These are phyloP conservation scores for Penicillium pancosmium DNA, from an alignment of 495 filamentous ascomycete genomes.

Conservation along the genomic window DNA sequence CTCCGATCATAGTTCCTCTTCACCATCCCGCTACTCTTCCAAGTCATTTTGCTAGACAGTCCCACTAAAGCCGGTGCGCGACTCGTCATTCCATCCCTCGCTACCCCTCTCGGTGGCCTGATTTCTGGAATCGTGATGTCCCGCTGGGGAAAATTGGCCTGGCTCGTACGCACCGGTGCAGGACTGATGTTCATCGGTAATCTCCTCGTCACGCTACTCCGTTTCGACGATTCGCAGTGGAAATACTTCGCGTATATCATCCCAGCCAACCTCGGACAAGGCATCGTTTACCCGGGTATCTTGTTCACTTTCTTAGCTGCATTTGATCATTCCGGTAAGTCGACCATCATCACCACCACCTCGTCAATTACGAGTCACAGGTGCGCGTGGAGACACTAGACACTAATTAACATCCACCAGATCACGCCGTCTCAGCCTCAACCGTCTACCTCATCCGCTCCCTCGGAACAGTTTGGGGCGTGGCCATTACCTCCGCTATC, in stretches of 20 bases:
- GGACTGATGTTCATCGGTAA: constrained; percentile 64
- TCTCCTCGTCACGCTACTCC: constrained; percentile 53
- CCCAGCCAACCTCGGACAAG: constrained; percentile 65
- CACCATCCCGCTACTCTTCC: constrained; percentile 65
- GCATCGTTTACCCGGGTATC: constrained; percentile 64
- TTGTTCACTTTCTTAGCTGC: constrained; percentile 65
- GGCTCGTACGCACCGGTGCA: constrained; percentile 57
- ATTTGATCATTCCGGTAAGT: constrained; percentile 61
- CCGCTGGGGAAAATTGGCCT: constrained; percentile 59
- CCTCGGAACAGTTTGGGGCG: constrained; percentile 65
- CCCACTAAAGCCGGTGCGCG: constrained; percentile 61
- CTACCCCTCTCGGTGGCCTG: constrained; percentile 62
- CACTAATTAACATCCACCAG: constrained; percentile 31
- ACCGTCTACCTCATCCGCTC: constrained; percentile 66
- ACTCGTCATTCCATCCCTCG: constrained; percentile 62
- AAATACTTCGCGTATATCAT: constrained; percentile 66
- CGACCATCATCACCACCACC: neutral
- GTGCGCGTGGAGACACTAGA: neutral
- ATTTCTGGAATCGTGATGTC: constrained; percentile 67
- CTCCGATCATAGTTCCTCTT: constrained; percentile 58
- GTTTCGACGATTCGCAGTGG: constrained; percentile 61
- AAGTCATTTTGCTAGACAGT: constrained; percentile 63
- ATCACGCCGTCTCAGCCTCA: constrained; percentile 66
- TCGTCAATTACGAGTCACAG: neutral
- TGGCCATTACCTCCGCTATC: constrained; percentile 63